These are phyloP conservation scores for Discostella stelligera DNA, from an alignment of 352 stramenopile genomes.

Conservation along the genomic window DNA sequence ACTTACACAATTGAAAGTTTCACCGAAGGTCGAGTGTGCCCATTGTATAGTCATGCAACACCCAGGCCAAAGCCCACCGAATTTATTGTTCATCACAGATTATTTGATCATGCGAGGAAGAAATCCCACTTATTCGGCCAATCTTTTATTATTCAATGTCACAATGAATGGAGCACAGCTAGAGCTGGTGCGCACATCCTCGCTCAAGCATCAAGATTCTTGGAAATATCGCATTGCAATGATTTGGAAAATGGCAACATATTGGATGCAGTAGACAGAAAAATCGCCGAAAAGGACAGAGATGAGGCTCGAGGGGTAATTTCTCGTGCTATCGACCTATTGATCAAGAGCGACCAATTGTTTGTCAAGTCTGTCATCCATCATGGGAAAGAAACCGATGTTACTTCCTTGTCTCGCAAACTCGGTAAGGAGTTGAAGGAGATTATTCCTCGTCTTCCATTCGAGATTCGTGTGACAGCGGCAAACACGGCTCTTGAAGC, in stretches of 20 bases:
- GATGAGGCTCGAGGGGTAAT: slow-evolving; percentile 58
- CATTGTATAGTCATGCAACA: slow-evolving; percentile 78
- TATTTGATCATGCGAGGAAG: slow-evolving; percentile 46
- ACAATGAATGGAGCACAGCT: slow-evolving; percentile 82
- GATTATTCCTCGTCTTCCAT: slow-evolving; percentile 69
- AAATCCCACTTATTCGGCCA: slow-evolving; percentile 69
- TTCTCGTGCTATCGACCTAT: slow-evolving; percentile 66
- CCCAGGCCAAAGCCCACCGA: slow-evolving; percentile 71
- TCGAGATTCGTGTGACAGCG: slow-evolving; percentile 73
- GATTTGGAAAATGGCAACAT: slow-evolving; percentile 47
- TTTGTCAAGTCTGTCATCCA: slow-evolving; percentile 64
- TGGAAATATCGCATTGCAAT: slow-evolving; percentile 44
- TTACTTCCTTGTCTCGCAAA: slow-evolving; percentile 50
- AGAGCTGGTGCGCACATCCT: slow-evolving; percentile 81
- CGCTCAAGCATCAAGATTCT: slow-evolving; percentile 73
- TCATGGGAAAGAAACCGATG: slow-evolving; percentile 46
- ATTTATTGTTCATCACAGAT: slow-evolving; percentile 76
- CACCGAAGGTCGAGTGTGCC: slow-evolving; percentile 79
- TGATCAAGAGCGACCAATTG: slow-evolving; percentile 70
- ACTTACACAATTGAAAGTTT: slow-evolving; percentile 77
- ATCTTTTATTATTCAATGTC: slow-evolving; percentile 76
- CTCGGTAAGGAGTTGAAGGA: slow-evolving; percentile 65
- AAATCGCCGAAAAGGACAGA: slow-evolving; percentile 42
- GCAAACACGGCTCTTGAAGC: slow-evolving; percentile 51
- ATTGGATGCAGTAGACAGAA: slow-evolving; percentile 26